Evolutionary conservation across 202 grass and related monocot genomes (phyloP).

Genomic region (Dendrocalamus latiflorus): DNA sequence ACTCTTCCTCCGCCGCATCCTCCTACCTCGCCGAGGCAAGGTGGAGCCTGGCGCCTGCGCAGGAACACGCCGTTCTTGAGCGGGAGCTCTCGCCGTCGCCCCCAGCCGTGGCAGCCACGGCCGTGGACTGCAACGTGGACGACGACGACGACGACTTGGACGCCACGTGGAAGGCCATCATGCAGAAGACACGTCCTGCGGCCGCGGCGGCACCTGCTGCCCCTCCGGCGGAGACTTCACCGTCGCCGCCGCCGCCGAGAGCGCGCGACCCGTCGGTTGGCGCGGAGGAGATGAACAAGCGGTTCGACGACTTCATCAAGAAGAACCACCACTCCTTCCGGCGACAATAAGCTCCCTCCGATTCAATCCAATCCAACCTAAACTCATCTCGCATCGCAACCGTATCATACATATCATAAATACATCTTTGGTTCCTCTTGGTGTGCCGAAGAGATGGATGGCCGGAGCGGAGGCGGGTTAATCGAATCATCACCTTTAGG

Average conservation of each 20-base stretch:
- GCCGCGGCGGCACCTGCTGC: background rate
- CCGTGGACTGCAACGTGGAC: background rate
- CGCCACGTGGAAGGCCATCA: slow-evolving; percentile 73
- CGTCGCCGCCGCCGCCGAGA: background rate
- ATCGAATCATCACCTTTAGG: slow-evolving; percentile 20
- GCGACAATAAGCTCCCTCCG: slow-evolving; percentile 8
- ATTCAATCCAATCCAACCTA: background rate
- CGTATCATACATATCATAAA: background rate
- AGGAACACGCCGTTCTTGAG: background rate
- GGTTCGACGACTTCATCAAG: slow-evolving; percentile 95
- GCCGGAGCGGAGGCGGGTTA: slow-evolving; percentile 30
- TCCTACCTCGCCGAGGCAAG: slow-evolving; percentile 8
- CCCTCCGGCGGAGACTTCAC: background rate
- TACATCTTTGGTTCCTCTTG: slow-evolving; percentile 26
- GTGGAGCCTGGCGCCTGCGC: slow-evolving; percentile 5
- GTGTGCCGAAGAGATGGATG: slow-evolving; percentile 41
- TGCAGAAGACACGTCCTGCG: slow-evolving; percentile 41
- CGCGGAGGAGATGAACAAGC: slow-evolving; percentile 67
- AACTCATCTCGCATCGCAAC: background rate
- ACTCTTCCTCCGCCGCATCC: slow-evolving; percentile 3
- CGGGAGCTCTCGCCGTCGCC: background rate
- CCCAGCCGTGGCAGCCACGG: too few species aligned
- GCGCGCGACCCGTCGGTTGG: slow-evolving; percentile 33
- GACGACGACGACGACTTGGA: slow-evolving; percentile 66
- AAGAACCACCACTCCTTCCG: slow-evolving; percentile 70